phyloP scores from a whole-genome alignment of 345 rosid species.

The Pugionium dolabratum region DNA sequence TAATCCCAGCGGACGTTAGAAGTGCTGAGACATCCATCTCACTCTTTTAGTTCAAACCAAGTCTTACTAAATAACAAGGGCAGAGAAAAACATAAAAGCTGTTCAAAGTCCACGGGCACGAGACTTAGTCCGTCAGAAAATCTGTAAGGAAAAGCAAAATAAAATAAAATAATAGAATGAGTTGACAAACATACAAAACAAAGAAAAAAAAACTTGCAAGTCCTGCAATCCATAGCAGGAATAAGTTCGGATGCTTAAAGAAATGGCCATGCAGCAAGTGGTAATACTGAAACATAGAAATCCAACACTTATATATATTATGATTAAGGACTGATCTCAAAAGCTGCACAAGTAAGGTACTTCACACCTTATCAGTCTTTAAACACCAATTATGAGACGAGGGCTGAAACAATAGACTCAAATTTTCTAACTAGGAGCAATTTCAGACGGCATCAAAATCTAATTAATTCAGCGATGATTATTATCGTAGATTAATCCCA shows the following conservation, averaged over 20 bases:
- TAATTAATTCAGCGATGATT: not conserved
- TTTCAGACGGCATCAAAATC: constrained; percentile 1
- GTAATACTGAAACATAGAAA: constrained; percentile 1
- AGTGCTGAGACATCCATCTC: constrained; percentile 72
- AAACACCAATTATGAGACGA: not conserved
- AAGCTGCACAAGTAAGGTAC: not conserved
- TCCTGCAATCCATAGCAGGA: constrained; percentile 7
- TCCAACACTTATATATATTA: not conserved
- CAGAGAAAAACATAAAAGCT: constrained; percentile 21
- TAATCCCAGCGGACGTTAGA: constrained; percentile 86
- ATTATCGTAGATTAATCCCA: too few relatives aligned
- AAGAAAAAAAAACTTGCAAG: not conserved
- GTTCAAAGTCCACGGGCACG: constrained; percentile 10
- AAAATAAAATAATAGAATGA: not conserved
- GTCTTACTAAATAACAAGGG: constrained; percentile 26
- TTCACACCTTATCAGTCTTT: not conserved
- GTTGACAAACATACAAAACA: not conserved
- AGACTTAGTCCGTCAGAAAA: constrained; percentile 5
- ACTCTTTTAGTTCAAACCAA: constrained; percentile 35
- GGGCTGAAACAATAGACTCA: not conserved
- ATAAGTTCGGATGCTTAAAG: not conserved
- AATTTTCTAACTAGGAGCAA: not conserved
- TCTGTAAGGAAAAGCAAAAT: constrained; percentile 12
- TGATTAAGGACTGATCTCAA: constrained; percentile 4
- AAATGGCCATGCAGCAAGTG: constrained; percentile 7